phyloP scores from a whole-genome alignment of 2,329 filamentous ascomycete genomes.

The Blumeria graminis region DNA sequence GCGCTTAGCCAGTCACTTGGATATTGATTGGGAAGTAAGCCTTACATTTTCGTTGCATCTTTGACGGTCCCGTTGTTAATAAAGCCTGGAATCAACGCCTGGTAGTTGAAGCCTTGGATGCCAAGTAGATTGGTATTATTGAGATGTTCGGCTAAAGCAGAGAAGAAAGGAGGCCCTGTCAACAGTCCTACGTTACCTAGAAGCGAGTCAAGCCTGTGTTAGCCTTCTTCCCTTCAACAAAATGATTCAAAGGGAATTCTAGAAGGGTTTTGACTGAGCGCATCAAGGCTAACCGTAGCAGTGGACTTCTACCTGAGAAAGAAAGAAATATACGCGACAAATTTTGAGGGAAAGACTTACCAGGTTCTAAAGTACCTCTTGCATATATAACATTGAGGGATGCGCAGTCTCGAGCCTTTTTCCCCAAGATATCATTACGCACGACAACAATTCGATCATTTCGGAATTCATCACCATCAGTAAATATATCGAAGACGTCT shows the following conservation, averaged over 20 bases:
- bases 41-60: constrained; percentile 20
- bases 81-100: constrained; percentile 22
- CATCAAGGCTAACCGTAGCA: not conserved
- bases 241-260: not conserved
- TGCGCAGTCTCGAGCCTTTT: constrained; percentile 7
- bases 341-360: constrained; percentile 4
- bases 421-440: constrained; percentile 7
- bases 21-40: not conserved
- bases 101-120: constrained; percentile 29
- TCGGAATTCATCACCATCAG: constrained; percentile 4
- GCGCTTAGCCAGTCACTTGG: too few relatives aligned
- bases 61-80: constrained; percentile 20
- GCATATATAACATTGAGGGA: constrained; percentile 12
- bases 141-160: constrained; percentile 6
- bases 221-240: too few relatives aligned
- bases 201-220: not conserved
- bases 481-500: constrained; percentile 2
- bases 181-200: constrained; percentile 12
- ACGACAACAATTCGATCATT: constrained; percentile 4
- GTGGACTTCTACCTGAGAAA: not conserved
- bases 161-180: constrained; percentile 11
- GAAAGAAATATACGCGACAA: too few relatives aligned
- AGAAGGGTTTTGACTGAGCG: not conserved
- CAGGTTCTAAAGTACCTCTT: constrained; percentile 9
- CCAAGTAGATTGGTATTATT: constrained; percentile 21